Percentiles rank a stretch among this genome's conserved stretches.
Conservation (phyloP, 495 filamentous ascomycete genomes). For the Penicillium steckii region DNA sequence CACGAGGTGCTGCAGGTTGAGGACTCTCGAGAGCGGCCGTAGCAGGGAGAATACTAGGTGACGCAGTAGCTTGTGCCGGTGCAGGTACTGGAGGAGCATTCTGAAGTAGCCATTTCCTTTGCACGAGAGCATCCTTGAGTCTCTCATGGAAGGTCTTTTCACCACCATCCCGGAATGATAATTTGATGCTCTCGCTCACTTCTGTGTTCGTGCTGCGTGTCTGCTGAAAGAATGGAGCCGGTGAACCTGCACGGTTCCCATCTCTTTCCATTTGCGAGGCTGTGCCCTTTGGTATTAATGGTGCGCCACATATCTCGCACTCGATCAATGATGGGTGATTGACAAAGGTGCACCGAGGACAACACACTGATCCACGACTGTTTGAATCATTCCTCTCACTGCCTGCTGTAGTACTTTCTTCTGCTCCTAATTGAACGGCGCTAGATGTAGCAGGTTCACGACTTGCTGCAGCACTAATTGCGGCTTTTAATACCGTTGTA, state of each 20-base stretch:
- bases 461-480: slow-evolving; percentile 65
- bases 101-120: slow-evolving; percentile 94
- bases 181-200: slow-evolving; percentile 73
- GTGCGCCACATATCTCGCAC: slow-evolving; percentile 90
- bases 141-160: slow-evolving; percentile 89
- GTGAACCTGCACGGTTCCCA: slow-evolving; percentile 63
- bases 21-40: slow-evolving; percentile 18
- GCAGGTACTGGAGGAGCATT: slow-evolving; percentile 86
- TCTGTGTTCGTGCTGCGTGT: slow-evolving; percentile 47
- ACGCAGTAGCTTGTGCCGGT: slow-evolving; percentile 42
- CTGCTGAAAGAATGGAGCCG: slow-evolving; percentile 62
- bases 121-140: slow-evolving; percentile 80
- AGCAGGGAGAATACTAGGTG: slow-evolving; percentile 11
- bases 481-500: slow-evolving; percentile 76
- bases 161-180: slow-evolving; percentile 88
- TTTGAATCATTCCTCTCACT: slow-evolving; percentile 6
- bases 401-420: slow-evolving; percentile 1
- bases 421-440: slow-evolving; percentile 11
- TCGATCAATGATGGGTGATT: slow-evolving; percentile 85
- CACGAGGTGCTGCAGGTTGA: slow-evolving; percentile 37
- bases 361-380: slow-evolving; percentile 39
- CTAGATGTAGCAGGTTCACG: slow-evolving; percentile 39
- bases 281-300: slow-evolving; percentile 45
- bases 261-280: slow-evolving; percentile 4
- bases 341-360: slow-evolving; percentile 88